Conservation (phyloP, 78 protist genomes). For the Dictyostelium purpureum region DNA sequence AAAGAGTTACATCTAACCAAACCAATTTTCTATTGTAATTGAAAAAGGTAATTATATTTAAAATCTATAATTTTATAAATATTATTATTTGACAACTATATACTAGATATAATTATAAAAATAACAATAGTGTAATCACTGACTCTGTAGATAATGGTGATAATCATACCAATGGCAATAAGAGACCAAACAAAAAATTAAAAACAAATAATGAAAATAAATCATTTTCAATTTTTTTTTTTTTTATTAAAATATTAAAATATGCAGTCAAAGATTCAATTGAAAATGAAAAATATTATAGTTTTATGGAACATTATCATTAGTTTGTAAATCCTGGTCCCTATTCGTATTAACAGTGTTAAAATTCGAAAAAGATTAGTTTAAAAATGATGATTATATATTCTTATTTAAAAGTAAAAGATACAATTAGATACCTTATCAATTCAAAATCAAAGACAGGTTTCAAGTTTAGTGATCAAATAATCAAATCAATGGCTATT, state of each 20-base stretch:
- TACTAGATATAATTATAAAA: too few species aligned
- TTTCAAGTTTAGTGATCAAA: not conserved
- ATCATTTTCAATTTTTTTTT: too few species aligned
- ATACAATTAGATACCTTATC: not conserved
- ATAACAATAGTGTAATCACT: too few species aligned
- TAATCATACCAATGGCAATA: too few species aligned
- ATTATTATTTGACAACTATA: too few species aligned
- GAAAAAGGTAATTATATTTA: too few species aligned
- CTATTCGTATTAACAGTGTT: not conserved
- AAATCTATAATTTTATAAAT: too few species aligned
- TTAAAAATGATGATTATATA: not conserved
- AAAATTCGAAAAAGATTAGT: not conserved
- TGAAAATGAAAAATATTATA: not conserved
- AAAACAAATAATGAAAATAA: too few species aligned
- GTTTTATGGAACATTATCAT: not conserved
- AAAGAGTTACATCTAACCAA: too few species aligned
- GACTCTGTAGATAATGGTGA: too few species aligned
- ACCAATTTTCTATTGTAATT: too few species aligned
- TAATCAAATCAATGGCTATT: not conserved
- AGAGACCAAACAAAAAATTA: too few species aligned
- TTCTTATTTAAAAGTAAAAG: slow-evolving; percentile 12
- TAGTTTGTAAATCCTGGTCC: not conserved
- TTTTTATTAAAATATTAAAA: not conserved
- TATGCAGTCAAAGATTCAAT: not conserved
- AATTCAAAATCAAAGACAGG: not conserved